Percentiles rank a stretch among this genome's conserved stretches.
phyloP scores from a whole-genome alignment of 345 rosid species.

The Euphorbia lathyris region DNA sequence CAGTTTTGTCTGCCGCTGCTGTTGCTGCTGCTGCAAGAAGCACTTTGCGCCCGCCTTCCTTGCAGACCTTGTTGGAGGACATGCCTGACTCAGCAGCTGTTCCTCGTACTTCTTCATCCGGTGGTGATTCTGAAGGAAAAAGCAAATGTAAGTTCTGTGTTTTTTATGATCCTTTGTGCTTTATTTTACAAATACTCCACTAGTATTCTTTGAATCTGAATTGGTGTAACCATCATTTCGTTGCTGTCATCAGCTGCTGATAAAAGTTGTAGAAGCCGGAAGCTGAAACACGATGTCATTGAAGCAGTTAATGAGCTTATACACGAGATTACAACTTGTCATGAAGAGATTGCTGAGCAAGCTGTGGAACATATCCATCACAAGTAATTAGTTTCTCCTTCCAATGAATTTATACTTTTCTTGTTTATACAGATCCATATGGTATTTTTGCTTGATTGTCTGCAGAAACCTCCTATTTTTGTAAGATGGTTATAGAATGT shows the following conservation, averaged over 20 bases:
- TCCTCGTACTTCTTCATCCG: conserved; percentile 80
- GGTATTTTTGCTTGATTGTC: neutral
- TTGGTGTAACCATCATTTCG: neutral
- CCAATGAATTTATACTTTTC: conserved; percentile 1
- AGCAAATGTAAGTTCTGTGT: conserved; percentile 58
- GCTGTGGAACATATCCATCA: conserved; percentile 99
- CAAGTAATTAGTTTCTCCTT: conserved; percentile 47
- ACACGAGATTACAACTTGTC: conserved; percentile 80
- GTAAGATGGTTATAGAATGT: neutral
- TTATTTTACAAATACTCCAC: neutral
- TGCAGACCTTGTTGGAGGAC: conserved; percentile 88
- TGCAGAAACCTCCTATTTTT: neutral
- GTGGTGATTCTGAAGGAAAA: conserved; percentile 98
- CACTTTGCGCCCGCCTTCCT: conserved; percentile 86
- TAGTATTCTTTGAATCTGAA: neutral
- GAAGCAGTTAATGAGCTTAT: conserved; percentile 95
- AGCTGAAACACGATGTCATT: conserved; percentile 94
- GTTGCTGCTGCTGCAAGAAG: conserved; percentile 94
- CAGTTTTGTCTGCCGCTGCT: conserved; percentile 76
- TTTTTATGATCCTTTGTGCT: conserved; percentile 5
- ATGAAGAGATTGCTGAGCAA: conserved; percentile 98
- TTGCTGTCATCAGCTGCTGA: conserved; percentile 70
- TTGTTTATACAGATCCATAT: neutral
- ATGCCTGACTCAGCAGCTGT: conserved; percentile 61
- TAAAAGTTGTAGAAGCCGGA: conserved; percentile 78